These are phyloP conservation scores for Laburnicola sp. DNA, from an alignment of 2,329 filamentous ascomycete genomes.

Conservation along the genomic window DNA sequence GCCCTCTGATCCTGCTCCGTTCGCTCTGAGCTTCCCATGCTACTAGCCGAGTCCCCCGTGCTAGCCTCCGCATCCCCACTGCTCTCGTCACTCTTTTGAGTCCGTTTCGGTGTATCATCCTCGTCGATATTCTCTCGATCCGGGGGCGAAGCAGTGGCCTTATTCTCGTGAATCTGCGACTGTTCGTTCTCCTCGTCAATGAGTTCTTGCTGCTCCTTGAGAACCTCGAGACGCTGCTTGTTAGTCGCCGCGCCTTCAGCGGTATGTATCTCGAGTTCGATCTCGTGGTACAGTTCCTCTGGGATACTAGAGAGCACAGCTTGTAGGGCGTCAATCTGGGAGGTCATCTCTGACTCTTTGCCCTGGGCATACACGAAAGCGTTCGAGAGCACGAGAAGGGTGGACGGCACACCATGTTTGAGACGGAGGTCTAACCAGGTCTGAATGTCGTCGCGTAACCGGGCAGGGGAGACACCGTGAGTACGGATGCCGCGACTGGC, in stretches of 20 bases:
- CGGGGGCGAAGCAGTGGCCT: constrained; percentile 74
- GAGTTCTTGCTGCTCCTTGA: constrained; percentile 97
- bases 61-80: constrained; percentile 40
- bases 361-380: constrained; percentile 95
- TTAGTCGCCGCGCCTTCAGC: constrained; percentile 97
- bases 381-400: constrained; percentile 91
- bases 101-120: constrained; percentile 69
- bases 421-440: constrained; percentile 94
- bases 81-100: constrained; percentile 23
- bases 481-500: constrained; percentile 90
- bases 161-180: constrained; percentile 72
- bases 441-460: constrained; percentile 85
- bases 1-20: constrained; percentile 39
- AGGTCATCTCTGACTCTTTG: constrained; percentile 79
- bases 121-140: constrained; percentile 94
- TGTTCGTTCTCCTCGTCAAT: constrained; percentile 97
- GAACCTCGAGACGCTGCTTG: constrained; percentile 96
- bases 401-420: constrained; percentile 93
- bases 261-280: constrained; percentile 95
- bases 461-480: constrained; percentile 84
- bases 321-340: constrained; percentile 89
- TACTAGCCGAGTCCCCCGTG: constrained; percentile 26
- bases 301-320: constrained; percentile 93
- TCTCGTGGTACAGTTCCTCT: constrained; percentile 98
- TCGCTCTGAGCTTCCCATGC: constrained; percentile 36